Percentiles rank a stretch among this genome's conserved stretches.
Evolutionary conservation across 2,329 filamentous ascomycete species (phyloP).

Genomic region (Parastagonospora nodorum): DNA sequence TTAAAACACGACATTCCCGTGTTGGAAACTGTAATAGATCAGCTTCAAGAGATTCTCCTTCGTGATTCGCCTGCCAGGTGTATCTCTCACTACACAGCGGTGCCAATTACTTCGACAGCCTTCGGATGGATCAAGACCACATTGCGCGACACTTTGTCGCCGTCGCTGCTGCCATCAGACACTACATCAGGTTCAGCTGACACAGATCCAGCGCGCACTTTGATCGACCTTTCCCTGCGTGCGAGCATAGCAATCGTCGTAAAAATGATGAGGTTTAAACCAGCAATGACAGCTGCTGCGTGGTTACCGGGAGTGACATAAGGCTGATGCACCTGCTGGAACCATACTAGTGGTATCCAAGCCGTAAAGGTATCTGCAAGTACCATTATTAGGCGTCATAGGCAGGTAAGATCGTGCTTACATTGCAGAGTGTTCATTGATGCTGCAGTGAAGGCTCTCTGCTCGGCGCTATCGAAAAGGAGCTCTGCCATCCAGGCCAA

Average conservation of each 20-base stretch:
- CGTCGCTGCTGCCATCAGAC: too few relatives aligned
- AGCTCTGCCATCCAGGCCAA: conserved; percentile 20
- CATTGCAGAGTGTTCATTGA: conserved; percentile 15
- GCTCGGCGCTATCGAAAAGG: conserved; percentile 14
- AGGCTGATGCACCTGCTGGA: conserved; percentile 16
- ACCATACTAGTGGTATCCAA: conserved; percentile 20
- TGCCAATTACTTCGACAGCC: too few relatives aligned
- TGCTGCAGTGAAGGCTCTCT: conserved; percentile 13
- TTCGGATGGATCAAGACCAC: too few relatives aligned
- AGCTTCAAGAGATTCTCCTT: too few relatives aligned
- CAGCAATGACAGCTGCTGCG: conserved; percentile 14
- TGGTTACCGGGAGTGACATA: conserved; percentile 16
- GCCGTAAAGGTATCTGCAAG: conserved; percentile 12
- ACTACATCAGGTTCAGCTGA: too few relatives aligned
- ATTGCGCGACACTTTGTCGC: too few relatives aligned
- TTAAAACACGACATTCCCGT: too few relatives aligned
- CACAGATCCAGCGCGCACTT: neutral
- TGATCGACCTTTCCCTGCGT: conserved; percentile 10
- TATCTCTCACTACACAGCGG: too few relatives aligned
- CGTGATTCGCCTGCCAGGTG: too few relatives aligned
- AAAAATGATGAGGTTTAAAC: conserved; percentile 17
- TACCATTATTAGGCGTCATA: neutral
- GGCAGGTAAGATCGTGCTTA: neutral
- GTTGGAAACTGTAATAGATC: too few relatives aligned
- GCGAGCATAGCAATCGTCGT: conserved; percentile 10